phyloP scores from a whole-genome alignment of 306 rosid genomes.

The Crotalaria pallida region DNA sequence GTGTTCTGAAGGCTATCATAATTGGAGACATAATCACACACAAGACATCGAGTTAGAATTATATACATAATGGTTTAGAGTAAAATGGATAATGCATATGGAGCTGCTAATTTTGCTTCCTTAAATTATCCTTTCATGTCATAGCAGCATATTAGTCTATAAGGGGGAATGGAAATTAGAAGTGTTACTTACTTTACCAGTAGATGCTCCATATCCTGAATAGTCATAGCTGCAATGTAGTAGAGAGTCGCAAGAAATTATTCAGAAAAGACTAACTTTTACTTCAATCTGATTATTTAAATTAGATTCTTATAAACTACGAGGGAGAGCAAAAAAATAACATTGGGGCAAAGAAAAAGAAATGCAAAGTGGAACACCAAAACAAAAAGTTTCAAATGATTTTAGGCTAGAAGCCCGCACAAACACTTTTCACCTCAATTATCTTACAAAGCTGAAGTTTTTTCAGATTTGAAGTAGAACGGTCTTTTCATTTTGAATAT shows the following conservation, averaged over 20 bases:
- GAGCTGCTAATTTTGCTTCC: background rate
- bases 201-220: slow-evolving; percentile 71
- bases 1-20: slow-evolving; percentile 61
- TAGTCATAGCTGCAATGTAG: slow-evolving; percentile 62
- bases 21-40: slow-evolving; percentile 17
- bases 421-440: background rate
- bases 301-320: background rate
- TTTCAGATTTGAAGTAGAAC: too few relatives aligned
- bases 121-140: background rate
- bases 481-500: too few relatives aligned
- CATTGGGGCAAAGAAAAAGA: background rate
- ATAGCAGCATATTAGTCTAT: too few relatives aligned
- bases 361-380: background rate
- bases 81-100: background rate
- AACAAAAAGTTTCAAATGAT: background rate
- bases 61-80: background rate
- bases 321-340: background rate
- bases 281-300: background rate
- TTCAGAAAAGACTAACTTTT: background rate
- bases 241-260: slow-evolving; percentile 13
- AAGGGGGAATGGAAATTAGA: background rate
- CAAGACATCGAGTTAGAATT: background rate
- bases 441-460: too few relatives aligned
- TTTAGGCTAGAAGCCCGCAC: background rate
- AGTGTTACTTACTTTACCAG: slow-evolving; percentile 60